Evolutionary conservation across 2,329 filamentous ascomycete genomes (phyloP).

Genomic region (Aspergillus clavatus): DNA sequence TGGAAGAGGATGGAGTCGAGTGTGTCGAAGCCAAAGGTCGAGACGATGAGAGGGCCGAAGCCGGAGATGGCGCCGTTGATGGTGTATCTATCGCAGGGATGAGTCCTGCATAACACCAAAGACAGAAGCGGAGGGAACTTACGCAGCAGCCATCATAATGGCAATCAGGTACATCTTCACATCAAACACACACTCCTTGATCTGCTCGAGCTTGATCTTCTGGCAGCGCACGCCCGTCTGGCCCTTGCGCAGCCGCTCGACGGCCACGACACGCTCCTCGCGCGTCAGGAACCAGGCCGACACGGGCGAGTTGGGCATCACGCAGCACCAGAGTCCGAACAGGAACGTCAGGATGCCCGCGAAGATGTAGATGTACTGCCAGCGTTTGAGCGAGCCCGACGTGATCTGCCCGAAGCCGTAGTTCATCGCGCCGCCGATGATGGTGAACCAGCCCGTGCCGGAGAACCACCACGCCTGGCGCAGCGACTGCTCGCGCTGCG

Average conservation of each 20-base stretch:
- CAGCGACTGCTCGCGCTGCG: constrained; percentile 59
- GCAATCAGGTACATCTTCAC: constrained; percentile 60
- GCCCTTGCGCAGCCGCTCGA: constrained; percentile 57
- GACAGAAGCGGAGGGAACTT: constrained; percentile 15
- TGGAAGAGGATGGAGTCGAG: constrained; percentile 67
- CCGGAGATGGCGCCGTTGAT: constrained; percentile 67
- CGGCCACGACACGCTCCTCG: constrained; percentile 59
- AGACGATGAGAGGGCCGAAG: constrained; percentile 68
- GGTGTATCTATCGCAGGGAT: constrained; percentile 50
- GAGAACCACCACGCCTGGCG: constrained; percentile 67
- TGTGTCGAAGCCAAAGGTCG: constrained; percentile 62
- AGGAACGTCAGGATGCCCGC: constrained; percentile 60
- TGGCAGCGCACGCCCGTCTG: constrained; percentile 61
- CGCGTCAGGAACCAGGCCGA: constrained; percentile 64
- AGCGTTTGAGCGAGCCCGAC: constrained; percentile 51
- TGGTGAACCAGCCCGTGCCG: constrained; percentile 52
- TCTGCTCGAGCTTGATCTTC: constrained; percentile 55
- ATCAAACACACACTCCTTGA: constrained; percentile 56
- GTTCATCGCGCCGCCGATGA: constrained; percentile 60
- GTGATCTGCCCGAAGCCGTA: constrained; percentile 63
- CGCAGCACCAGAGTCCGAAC: constrained; percentile 62
- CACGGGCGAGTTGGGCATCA: constrained; percentile 61
- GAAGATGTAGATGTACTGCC: constrained; percentile 68
- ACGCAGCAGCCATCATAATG: constrained; percentile 64
- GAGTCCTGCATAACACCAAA: neutral